Evolutionary conservation across 768 basidiomycete genomes (phyloP).

Genomic region (Fomitopsis serialis): DNA sequence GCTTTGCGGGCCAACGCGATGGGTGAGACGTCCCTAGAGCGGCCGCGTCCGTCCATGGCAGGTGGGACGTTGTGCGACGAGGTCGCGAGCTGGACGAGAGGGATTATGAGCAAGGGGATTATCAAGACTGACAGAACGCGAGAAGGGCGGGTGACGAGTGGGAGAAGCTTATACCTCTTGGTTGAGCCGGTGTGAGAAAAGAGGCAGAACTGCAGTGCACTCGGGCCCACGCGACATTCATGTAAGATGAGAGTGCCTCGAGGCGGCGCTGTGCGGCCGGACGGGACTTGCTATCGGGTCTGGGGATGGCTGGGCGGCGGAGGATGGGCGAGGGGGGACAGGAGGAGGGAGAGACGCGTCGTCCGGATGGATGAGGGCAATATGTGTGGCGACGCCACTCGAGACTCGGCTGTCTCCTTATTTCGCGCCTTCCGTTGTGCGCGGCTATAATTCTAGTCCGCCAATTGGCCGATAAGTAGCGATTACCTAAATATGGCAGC

Average conservation of each 20-base stretch:
- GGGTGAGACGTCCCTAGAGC: conserved; percentile 22
- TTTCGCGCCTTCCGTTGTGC: not conserved
- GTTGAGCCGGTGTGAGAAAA: conserved; percentile 1
- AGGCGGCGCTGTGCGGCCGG: not conserved
- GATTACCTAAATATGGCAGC: not conserved
- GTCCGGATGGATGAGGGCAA: not conserved
- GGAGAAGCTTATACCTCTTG: conserved; percentile 15
- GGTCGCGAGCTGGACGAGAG: conserved; percentile 11
- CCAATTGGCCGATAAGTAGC: conserved; percentile 1
- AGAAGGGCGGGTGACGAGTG: conserved; percentile 3
- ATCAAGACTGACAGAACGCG: not conserved
- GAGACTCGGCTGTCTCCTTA: not conserved
- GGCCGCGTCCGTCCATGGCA: conserved; percentile 23
- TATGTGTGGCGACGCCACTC: not conserved
- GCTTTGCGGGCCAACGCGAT: conserved; percentile 12
- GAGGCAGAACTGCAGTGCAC: conserved; percentile 4
- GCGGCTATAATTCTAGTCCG: not conserved
- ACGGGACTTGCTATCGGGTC: not conserved
- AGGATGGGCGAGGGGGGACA: not conserved
- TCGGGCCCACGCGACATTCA: conserved; percentile 6
- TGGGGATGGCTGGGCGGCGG: not conserved
- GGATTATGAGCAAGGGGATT: conserved; percentile 1
- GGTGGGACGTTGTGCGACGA: conserved; percentile 5
- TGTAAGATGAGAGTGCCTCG: conserved; percentile 1
- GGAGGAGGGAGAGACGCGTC: not conserved